phyloP scores from a whole-genome alignment of 176 grass and related monocot genomes.

The Poa pratensis region DNA sequence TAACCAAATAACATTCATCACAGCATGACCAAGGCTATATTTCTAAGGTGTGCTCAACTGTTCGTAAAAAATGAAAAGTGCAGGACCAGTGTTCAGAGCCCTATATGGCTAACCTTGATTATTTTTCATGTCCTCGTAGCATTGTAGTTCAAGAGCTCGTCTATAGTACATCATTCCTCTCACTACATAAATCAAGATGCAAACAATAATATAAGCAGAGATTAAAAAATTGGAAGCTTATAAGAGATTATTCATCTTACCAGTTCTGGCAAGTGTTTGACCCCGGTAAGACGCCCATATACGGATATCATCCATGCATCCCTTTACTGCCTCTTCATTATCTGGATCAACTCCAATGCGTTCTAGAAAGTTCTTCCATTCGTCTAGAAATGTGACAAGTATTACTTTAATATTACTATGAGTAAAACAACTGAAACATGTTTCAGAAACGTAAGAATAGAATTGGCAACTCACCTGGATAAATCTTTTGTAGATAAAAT shows the following conservation, averaged over 20 bases:
- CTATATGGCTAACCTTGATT: conserved; percentile 49
- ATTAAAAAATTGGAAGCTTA: conserved; percentile 5
- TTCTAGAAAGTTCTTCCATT: conserved; percentile 73
- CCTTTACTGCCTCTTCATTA: conserved; percentile 39
- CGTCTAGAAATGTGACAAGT: conserved; percentile 51
- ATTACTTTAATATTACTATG: conserved; percentile 28
- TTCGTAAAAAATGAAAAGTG: conserved; percentile 42
- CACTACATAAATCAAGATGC: conserved; percentile 51
- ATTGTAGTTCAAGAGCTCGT: conserved; percentile 67
- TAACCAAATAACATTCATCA: conserved; percentile 41
- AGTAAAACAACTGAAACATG: conserved; percentile 17
- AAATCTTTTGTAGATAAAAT: conserved; percentile 82
- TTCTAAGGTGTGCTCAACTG: conserved; percentile 14
- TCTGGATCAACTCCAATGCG: conserved; percentile 51
- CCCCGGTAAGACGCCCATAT: conserved; percentile 76
- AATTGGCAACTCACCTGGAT: conserved; percentile 60
- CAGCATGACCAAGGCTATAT: neutral
- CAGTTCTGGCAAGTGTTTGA: conserved; percentile 83
- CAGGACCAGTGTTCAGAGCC: conserved; percentile 16
- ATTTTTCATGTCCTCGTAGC: conserved; percentile 52
- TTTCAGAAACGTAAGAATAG: conserved; percentile 32
- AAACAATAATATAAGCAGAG: conserved; percentile 34
- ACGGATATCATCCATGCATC: conserved; percentile 58
- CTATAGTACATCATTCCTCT: conserved; percentile 92
- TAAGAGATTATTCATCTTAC: conserved; percentile 50